Conservation (phyloP, 495 filamentous ascomycete genomes). For the Trichocladium uniseriatum region DNA sequence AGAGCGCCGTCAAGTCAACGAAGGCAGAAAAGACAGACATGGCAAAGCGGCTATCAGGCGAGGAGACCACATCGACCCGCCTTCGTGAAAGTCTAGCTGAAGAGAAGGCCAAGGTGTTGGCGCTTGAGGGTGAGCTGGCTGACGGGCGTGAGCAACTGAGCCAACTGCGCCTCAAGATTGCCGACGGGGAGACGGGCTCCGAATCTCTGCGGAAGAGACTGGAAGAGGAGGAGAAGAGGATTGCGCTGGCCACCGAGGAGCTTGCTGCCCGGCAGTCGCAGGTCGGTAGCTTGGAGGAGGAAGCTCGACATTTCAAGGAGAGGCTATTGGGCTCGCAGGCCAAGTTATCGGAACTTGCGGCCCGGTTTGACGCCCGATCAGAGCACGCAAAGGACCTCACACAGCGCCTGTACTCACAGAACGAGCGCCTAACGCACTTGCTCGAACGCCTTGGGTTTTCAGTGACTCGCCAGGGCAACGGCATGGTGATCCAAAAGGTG, state of each 20-base stretch:
- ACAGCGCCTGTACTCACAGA: slow-evolving; percentile 65
- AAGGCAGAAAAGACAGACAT: slow-evolving; percentile 32
- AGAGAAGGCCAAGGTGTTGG: slow-evolving; percentile 47
- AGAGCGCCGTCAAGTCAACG: slow-evolving; percentile 25
- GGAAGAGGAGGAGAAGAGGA: slow-evolving; percentile 57
- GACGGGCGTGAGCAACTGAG: slow-evolving; percentile 57
- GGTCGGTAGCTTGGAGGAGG: slow-evolving; percentile 56
- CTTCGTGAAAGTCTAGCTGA: slow-evolving; percentile 45
- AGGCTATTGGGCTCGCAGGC: slow-evolving; percentile 44
- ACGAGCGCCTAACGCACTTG: slow-evolving; percentile 64
- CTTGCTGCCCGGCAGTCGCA: slow-evolving; percentile 57
- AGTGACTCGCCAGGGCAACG: slow-evolving; percentile 60
- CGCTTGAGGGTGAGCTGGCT: slow-evolving; percentile 54
- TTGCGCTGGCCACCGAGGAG: slow-evolving; percentile 51
- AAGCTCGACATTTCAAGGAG: slow-evolving; percentile 50
- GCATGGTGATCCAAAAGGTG: slow-evolving; percentile 68
- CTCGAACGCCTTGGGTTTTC: slow-evolving; percentile 80
- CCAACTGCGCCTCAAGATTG: slow-evolving; percentile 56
- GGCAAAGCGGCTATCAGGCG: slow-evolving; percentile 41
- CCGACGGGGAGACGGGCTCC: slow-evolving; percentile 69
- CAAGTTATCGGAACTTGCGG: slow-evolving; percentile 39
- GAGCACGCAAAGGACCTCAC: slow-evolving; percentile 70
- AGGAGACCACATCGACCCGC: slow-evolving; percentile 33
- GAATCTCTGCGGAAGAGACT: slow-evolving; percentile 64
- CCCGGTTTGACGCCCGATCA: slow-evolving; percentile 54